Evolutionary conservation across 208 protist species (phyloP).

Genomic region (Crithidia brevicula): DNA sequence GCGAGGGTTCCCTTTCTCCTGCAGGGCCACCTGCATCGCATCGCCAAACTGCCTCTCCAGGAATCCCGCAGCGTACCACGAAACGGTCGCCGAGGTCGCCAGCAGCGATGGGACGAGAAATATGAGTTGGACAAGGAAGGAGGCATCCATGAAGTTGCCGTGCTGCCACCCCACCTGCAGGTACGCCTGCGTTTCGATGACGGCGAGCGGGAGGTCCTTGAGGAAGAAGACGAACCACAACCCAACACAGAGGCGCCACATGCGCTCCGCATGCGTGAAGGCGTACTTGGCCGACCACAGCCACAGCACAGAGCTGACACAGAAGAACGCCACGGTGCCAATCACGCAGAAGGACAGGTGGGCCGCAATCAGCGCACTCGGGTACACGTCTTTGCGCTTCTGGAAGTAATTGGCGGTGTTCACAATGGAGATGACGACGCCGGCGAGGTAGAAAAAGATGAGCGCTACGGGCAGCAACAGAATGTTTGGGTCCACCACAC

Average conservation of each 20-base stretch:
- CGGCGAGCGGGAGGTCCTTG: slow-evolving; percentile 59
- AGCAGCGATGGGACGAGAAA: slow-evolving; percentile 50
- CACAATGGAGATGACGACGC: slow-evolving; percentile 39
- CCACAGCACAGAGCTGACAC: slow-evolving; percentile 60
- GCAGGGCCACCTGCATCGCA: slow-evolving; percentile 3
- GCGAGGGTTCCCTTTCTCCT: not conserved
- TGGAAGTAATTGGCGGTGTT: slow-evolving; percentile 59
- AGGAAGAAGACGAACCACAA: slow-evolving; percentile 49
- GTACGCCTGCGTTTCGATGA: slow-evolving; percentile 51
- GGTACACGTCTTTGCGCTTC: slow-evolving; percentile 29
- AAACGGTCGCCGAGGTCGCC: slow-evolving; percentile 42
- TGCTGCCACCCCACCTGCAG: slow-evolving; percentile 38
- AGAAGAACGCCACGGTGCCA: slow-evolving; percentile 43
- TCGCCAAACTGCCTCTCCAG: slow-evolving; percentile 46
- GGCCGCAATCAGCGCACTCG: slow-evolving; percentile 30
- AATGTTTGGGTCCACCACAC: slow-evolving; percentile 25
- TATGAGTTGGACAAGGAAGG: slow-evolving; percentile 55
- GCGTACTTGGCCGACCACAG: slow-evolving; percentile 61
- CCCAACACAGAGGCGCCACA: slow-evolving; percentile 41
- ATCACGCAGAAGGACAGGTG: slow-evolving; percentile 67
- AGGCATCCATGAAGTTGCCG: slow-evolving; percentile 40
- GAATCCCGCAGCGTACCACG: slow-evolving; percentile 52
- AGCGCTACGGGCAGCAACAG: slow-evolving; percentile 41
- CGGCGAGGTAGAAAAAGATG: slow-evolving; percentile 50
- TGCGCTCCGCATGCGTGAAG: slow-evolving; percentile 38